Evolutionary conservation across 371 early-diverging fungal species (phyloP), one percentile per base, ranked within the genome.

Genomic region (Haplosporangium sp.): DNA sequence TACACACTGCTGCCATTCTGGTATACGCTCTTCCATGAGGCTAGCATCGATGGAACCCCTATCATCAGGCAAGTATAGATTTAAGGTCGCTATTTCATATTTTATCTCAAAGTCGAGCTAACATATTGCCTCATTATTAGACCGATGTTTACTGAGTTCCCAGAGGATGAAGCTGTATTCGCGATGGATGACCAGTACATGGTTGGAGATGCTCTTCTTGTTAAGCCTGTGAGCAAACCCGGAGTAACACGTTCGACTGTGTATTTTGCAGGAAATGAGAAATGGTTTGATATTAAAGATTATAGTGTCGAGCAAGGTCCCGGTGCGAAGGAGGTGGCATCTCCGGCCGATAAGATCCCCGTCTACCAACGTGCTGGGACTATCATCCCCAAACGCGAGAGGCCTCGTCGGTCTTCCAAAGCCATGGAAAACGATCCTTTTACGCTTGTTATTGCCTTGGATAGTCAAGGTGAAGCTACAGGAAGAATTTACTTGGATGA

Each of bases 401-500:
- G 98, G 62, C 84, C 90, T 15, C 93, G 99, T 60, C 91, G 97
- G 37, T 92, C 96, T 35, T 94, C 97, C 2, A 70, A 87, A 20
- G 87, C 94, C 7, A 94, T 94, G 94, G 84, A 85, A 44, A 83
- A 86, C 45, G 99, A 99, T 82, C 98, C 99, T 0, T 94, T 95
- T 77, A 98, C 98, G 5, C 84, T 99, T 27, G 82, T 95, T 56
- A 86, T 99, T 55, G 95, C 95, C 3, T 74, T 96, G 56, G 90
- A 93, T 70, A 79, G 77, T 44, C 69, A 86, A 86, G 92, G 92
- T 9, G 69, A 86, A 35, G 96, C 97, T 3, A 61, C 76, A 10
- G 98, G 98, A 35, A 59, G 74, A 19, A 77, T 98, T 37, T 97
- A 97, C 69, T 65, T 94, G 64, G 98, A 98, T 78, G 98, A 98